phyloP scores from a whole-genome alignment of 495 filamentous ascomycete genomes.

The Talaromyces wortmannii region DNA sequence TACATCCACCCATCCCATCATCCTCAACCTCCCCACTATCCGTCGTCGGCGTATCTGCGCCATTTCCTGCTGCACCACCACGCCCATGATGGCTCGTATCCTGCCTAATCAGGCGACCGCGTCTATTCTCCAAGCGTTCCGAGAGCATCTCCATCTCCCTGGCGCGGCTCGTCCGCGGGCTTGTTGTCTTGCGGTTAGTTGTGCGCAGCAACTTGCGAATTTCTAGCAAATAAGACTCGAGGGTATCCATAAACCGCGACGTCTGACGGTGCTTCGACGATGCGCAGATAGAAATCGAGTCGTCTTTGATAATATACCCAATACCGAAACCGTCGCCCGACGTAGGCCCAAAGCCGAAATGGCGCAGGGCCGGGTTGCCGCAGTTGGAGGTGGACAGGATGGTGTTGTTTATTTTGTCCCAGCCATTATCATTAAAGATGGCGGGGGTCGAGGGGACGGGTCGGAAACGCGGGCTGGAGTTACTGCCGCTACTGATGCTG shows the following conservation, averaged over 20 bases:
- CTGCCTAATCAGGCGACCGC: constrained; percentile 38
- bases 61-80: constrained; percentile 7
- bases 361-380: constrained; percentile 91
- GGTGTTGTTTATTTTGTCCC: constrained; percentile 93
- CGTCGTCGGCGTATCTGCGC: constrained; percentile 49
- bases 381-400: constrained; percentile 97
- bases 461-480: constrained; percentile 7
- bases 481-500: background rate
- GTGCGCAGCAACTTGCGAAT: constrained; percentile 75
- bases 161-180: constrained; percentile 51
- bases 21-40: constrained; percentile 66
- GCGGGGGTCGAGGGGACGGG: constrained; percentile 52
- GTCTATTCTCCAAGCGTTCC: constrained; percentile 29
- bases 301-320: constrained; percentile 98
- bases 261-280: constrained; percentile 91
- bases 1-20: constrained; percentile 89
- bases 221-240: constrained; percentile 86
- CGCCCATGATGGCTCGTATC: constrained; percentile 21
- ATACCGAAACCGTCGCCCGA: constrained; percentile 95
- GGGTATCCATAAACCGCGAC: constrained; percentile 75
- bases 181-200: constrained; percentile 48
- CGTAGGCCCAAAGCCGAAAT: constrained; percentile 95
- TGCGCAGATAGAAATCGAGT: constrained; percentile 85
- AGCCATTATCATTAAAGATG: constrained; percentile 82
- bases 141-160: constrained; percentile 58